Evolutionary conservation across 1,139 yeast genomes (phyloP).

Genomic region (Magnusiomyces sp.): DNA sequence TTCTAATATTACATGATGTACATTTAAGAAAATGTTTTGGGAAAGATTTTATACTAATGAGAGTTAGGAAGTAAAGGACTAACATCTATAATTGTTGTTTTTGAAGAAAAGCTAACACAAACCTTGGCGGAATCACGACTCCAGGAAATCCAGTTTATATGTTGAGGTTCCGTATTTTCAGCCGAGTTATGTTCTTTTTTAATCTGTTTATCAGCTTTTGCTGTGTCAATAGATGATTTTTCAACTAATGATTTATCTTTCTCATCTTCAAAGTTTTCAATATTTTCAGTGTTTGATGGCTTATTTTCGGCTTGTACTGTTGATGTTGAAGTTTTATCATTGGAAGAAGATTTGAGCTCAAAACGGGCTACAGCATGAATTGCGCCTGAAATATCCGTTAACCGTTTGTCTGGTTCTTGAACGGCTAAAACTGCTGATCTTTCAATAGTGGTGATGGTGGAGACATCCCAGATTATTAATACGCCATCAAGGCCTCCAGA

Average conservation of each 20-base stretch:
- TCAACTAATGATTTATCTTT: neutral
- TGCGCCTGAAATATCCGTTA: constrained; percentile 5
- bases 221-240: neutral
- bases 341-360: constrained; percentile 8
- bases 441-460: constrained; percentile 12
- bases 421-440: constrained; percentile 7
- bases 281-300: neutral
- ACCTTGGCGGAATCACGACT: constrained; percentile 20
- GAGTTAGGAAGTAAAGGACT: neutral
- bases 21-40: too few relatives aligned
- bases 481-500: constrained; percentile 58
- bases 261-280: neutral
- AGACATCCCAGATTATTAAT: constrained; percentile 46
- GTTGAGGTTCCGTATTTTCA: constrained; percentile 4
- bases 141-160: constrained; percentile 23
- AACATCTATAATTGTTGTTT: constrained; percentile 13
- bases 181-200: constrained; percentile 6
- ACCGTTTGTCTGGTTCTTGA: constrained; percentile 6
- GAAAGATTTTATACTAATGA: neutral
- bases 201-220: constrained; percentile 2
- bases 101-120: constrained; percentile 20
- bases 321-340: constrained; percentile 1
- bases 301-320: neutral
- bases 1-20: too few relatives aligned
- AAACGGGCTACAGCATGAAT: constrained; percentile 13